These are phyloP conservation scores for Bryum argenteum DNA, from an alignment of 225 moss, liverwort and hornwort species.

Conservation along the genomic window DNA sequence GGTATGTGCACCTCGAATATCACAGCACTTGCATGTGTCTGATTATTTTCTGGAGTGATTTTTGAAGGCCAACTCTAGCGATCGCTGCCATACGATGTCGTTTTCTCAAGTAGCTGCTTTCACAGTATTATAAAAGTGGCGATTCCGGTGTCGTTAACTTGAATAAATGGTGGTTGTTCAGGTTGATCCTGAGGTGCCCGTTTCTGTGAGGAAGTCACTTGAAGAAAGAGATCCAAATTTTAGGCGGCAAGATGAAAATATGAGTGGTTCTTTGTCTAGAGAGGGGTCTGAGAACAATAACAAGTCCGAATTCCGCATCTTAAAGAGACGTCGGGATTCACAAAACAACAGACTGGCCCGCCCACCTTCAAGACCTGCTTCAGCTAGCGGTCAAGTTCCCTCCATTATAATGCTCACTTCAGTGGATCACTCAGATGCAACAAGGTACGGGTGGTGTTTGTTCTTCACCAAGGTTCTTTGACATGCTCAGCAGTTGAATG, in stretches of 20 bases:
- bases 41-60: background rate
- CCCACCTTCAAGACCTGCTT: slow-evolving; percentile 42
- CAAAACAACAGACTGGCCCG: slow-evolving; percentile 27
- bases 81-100: background rate
- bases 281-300: slow-evolving; percentile 23
- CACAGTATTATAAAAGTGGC: background rate
- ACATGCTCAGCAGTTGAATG: slow-evolving; percentile 11
- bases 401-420: slow-evolving; percentile 66
- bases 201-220: slow-evolving; percentile 45
- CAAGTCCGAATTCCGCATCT: background rate
- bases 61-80: background rate
- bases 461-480: background rate
- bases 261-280: slow-evolving; percentile 10
- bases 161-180: slow-evolving; percentile 29
- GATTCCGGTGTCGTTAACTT: background rate
- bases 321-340: slow-evolving; percentile 31
- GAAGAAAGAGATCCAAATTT: slow-evolving; percentile 31
- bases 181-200: slow-evolving; percentile 71
- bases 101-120: background rate
- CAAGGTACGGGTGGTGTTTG: slow-evolving; percentile 39
- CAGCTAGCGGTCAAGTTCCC: slow-evolving; percentile 47
- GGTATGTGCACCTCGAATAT: slow-evolving; percentile 35
- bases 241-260: slow-evolving; percentile 27
- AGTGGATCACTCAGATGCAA: slow-evolving; percentile 67
- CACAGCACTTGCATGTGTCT: background rate